A percentile compares a stretch with the other conserved stretches of the same genome.
phyloP scores from a whole-genome alignment of 2,329 filamentous ascomycete genomes.

The Drechslera avenae region DNA sequence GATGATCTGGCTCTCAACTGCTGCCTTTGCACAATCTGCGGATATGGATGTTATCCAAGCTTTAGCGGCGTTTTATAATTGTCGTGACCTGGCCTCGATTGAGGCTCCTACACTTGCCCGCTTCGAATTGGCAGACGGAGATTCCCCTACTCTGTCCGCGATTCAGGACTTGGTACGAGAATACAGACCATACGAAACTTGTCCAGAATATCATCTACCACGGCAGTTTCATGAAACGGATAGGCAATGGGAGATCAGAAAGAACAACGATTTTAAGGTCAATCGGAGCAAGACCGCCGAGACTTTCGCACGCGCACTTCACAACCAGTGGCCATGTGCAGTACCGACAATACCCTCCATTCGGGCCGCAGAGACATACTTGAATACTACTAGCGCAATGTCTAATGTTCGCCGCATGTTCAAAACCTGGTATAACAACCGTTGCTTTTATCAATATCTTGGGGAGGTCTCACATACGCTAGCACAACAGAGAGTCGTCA shows the following conservation, averaged over 20 bases:
- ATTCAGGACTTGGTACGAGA: background rate
- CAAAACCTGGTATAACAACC: constrained; percentile 44
- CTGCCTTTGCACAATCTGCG: constrained; percentile 27
- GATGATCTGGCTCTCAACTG: constrained; percentile 32
- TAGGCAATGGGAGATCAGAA: constrained; percentile 14
- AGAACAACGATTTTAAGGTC: constrained; percentile 2
- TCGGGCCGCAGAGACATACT: constrained; percentile 18
- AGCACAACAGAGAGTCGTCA: constrained; percentile 6
- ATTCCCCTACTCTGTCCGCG: background rate
- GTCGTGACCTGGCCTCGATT: constrained; percentile 9
- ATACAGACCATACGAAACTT: constrained; percentile 9
- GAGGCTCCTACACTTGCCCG: constrained; percentile 7
- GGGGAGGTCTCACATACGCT: constrained; percentile 19
- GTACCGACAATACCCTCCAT: constrained; percentile 14
- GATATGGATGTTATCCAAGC: constrained; percentile 33
- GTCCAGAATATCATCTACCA: constrained; percentile 20
- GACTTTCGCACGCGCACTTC: constrained; percentile 17
- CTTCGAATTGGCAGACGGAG: constrained; percentile 20
- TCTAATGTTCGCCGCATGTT: constrained; percentile 19
- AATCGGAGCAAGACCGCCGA: constrained; percentile 12
- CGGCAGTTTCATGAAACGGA: constrained; percentile 17
- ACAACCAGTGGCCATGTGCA: constrained; percentile 26
- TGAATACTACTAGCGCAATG: constrained; percentile 22
- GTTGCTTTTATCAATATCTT: constrained; percentile 45
- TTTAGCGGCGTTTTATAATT: constrained; percentile 26